Evolutionary conservation across 352 stramenopile species (phyloP), one percentile per base, ranked within the genome.

Genomic region (Phytophthora kernoviae): DNA sequence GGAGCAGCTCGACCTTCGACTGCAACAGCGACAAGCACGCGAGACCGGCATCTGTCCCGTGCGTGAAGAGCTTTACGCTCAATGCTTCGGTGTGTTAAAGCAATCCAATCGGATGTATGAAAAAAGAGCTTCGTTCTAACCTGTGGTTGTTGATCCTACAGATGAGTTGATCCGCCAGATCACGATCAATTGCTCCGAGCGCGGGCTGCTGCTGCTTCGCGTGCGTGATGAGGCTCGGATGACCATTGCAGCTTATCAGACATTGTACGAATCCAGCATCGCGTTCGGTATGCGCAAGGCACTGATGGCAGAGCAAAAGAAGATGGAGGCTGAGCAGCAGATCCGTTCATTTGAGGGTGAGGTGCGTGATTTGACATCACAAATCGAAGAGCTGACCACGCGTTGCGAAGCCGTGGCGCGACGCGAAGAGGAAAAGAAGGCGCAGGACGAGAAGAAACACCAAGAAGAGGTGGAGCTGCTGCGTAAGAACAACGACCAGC

Each of bases 251-350:
- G 90, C 92, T 12, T 98, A 98, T 57, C 88, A 97, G 70, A 97
- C 88, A 15, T 65, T 98, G 48, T 98, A 98, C 65, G 91, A 98
- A 67, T 93, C 77, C 17, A 93, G 77, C 39, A 97, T 98, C 44
- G 91, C 92, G 11, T 98, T 97, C 56, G 92, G 91, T 27, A 97
- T 98, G 80, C 84, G 93, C 58, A 98, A 98, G 70, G 91, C 93
- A 21, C 75, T 98, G 9, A 96, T 97, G 77, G 87, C 88, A 8
- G 89, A 98, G 73, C 93, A 98, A 55, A 87, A 84, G 45, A 96
- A 96, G 63, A 90, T 92, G 61, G 85, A 97, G 47, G 80, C 93
- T 18, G 75, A 96, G 58, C 77, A 88, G 36, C 84, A 87, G 30
- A 93, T 97, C 53, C 80, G 80, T 30, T 62, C 86, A n/a, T 62